A percentile compares a stretch with the other conserved stretches of the same genome.
These are phyloP conservation scores for Zygotorulaspora florentina DNA, from an alignment of 805 yeast genomes.

Conservation along the genomic window DNA sequence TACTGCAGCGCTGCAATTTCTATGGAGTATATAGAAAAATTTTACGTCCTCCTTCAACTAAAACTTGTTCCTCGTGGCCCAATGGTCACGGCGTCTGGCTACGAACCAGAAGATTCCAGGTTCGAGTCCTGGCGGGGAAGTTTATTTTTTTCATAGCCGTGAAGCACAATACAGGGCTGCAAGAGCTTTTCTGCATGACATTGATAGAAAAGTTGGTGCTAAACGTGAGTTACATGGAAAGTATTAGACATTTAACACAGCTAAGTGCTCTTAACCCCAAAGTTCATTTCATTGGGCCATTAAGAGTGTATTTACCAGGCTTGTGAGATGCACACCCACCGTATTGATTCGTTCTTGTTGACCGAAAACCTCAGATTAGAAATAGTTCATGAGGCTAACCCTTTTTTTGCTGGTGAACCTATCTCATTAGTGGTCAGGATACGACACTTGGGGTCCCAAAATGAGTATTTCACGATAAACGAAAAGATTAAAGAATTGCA, in stretches of 20 bases:
- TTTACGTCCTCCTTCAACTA: slow-evolving; percentile 11
- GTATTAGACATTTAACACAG: too few species aligned
- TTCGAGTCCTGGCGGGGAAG: slow-evolving; percentile 54
- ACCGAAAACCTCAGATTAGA: slow-evolving; percentile 38
- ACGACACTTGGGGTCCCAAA: slow-evolving; percentile 37
- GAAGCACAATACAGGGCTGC: too few species aligned
- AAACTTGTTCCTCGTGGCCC: slow-evolving; percentile 66
- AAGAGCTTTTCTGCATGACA: too few species aligned
- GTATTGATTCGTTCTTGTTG: slow-evolving; percentile 29
- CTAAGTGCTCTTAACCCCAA: too few species aligned
- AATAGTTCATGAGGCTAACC: slow-evolving; percentile 39
- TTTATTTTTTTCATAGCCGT: slow-evolving; percentile 9
- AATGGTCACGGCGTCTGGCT: slow-evolving; percentile 75
- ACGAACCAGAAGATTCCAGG: slow-evolving; percentile 54
- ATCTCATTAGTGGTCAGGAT: slow-evolving; percentile 39
- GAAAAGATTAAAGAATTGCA: slow-evolving; percentile 11
- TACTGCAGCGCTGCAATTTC: too few species aligned
- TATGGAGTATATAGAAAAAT: too few species aligned
- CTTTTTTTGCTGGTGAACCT: slow-evolving; percentile 41
- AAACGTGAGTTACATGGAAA: too few species aligned
- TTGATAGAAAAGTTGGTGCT: too few species aligned
- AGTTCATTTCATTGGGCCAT: too few species aligned
- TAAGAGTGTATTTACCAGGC: background rate
- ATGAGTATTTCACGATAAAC: slow-evolving; percentile 18
- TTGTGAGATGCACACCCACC: slow-evolving; percentile 29